A percentile compares a stretch with the other conserved stretches of the same genome.
phyloP scores from a whole-genome alignment of 106 monocot species.

The Acorus calamus region DNA sequence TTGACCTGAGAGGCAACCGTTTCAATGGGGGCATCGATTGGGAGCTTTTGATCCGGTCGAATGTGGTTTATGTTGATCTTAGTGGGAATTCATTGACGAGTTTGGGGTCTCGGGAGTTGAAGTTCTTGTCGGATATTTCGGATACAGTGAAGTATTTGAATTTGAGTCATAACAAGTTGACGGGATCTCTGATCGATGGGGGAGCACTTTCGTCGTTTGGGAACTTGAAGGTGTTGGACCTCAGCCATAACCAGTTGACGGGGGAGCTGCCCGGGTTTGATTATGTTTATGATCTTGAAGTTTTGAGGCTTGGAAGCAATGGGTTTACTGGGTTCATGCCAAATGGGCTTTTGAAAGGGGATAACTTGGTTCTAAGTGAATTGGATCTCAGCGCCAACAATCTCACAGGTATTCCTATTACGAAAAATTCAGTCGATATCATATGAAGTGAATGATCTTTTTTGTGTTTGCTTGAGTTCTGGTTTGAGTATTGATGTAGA shows the following conservation, averaged over 20 bases:
- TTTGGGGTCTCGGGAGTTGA: conserved; percentile 58
- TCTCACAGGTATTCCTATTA: conserved; percentile 56
- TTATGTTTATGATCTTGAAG: conserved; percentile 95
- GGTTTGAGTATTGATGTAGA: not conserved
- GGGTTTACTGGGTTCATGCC: conserved; percentile 70
- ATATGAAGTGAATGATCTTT: not conserved
- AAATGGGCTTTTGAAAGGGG: conserved; percentile 71
- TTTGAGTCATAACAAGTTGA: conserved; percentile 74
- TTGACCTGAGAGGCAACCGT: conserved; percentile 85
- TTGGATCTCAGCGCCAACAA: conserved; percentile 92
- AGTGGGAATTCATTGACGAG: conserved; percentile 73
- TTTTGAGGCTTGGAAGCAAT: conserved; percentile 76
- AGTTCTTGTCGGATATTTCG: conserved; percentile 69
- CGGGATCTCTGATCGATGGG: conserved; percentile 75
- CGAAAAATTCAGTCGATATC: not conserved
- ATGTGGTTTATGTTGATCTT: conserved; percentile 58
- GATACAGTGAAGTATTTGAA: conserved; percentile 79
- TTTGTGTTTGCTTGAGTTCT: not conserved
- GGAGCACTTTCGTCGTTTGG: conserved; percentile 87
- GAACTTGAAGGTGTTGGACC: conserved; percentile 80
- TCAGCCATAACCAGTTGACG: conserved; percentile 75
- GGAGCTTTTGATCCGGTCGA: conserved; percentile 65
- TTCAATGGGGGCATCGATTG: conserved; percentile 82
- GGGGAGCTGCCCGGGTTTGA: conserved; percentile 89
- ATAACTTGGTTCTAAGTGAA: conserved; percentile 74